Base-by-base conservation (phyloP, 2,329 filamentous ascomycete species). In the Arthrobotrys sinensis region DNA sequence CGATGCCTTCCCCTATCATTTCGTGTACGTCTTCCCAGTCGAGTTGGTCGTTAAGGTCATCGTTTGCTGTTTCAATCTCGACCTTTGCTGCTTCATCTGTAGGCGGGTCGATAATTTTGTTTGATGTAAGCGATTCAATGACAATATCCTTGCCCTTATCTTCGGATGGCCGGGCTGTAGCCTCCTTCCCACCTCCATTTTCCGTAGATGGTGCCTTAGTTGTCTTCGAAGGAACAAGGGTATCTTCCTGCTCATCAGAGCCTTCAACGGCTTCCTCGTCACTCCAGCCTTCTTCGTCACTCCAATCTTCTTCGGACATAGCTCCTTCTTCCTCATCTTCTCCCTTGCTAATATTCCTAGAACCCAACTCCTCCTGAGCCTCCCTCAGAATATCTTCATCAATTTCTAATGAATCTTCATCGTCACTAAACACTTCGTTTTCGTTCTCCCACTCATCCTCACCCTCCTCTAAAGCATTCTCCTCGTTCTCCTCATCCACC, bases 391-490 rank as follows among this genome's bases (percentile, higher is more conserved):
- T 21, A 11, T 4, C 24, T n/a, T 53, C 28, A 10, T 16, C 28
- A 5, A 38, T 36, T 19, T 34, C 28, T 1, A 53, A 16, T 8
- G n/a, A 10, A 10, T 3, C 8, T n/a, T 57, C 52, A 8, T 45
- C 40, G n/a, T 45, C 40, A 5, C 40, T 16, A 16, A 45, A 6
- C 40, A 16, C 11, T 36, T 11, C 52, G 32, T 2, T 36, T 38
- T 60, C 53, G 14, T 43, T 34, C 12, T 60, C 53, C 34, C 34
- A 40, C 19, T 48, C 45, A 21, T 48, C 12, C 12, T 52, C 63
- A 16, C 40, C 46, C 16, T 32, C n/a, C 8, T 36, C 10, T 14
- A 12, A 19, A 32, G 24, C 24, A 28, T 28, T 28, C 24, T 28
- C 24, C 24, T 28, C 24, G 24, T n/a, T n/a, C 60, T 53, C 63